A percentile compares a stretch with the other conserved stretches of the same genome.
These are phyloP conservation scores for Diversispora epigaea DNA, from an alignment of 192 early-diverging fungal species.

Conservation along the genomic window DNA sequence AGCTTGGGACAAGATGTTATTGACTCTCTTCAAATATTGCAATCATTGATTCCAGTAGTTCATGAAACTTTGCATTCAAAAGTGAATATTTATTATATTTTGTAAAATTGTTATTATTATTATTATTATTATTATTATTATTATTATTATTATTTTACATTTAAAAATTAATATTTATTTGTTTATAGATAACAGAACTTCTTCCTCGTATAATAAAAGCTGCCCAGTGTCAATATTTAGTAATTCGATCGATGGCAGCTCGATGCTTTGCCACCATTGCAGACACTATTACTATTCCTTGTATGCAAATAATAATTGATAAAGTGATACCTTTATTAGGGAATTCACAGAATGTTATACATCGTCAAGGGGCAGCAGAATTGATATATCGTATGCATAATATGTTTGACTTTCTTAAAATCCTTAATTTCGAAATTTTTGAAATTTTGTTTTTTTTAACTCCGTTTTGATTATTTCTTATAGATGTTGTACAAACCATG, in stretches of 20 bases:
- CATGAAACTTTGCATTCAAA: constrained; percentile 48
- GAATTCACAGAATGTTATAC: constrained; percentile 60
- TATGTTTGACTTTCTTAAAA: no score
- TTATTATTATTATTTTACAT: background rate
- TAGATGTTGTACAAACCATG: constrained; percentile 76
- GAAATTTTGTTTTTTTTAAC: no score
- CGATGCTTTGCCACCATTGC: constrained; percentile 75
- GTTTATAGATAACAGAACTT: constrained; percentile 49
- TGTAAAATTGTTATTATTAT: background rate
- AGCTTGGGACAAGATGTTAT: constrained; percentile 66
- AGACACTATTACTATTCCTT: constrained; percentile 60
- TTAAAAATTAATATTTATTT: background rate
- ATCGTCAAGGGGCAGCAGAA: constrained; percentile 90
- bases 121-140: no score
- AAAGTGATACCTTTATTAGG: constrained; percentile 74
- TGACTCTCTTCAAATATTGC: constrained; percentile 73
- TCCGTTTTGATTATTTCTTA: no score
- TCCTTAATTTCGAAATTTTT: no score
- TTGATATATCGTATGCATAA: constrained; percentile 36
- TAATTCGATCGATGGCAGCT: constrained; percentile 78
- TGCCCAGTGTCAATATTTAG: constrained; percentile 64
- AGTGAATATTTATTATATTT: constrained; percentile 20
- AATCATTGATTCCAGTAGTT: constrained; percentile 63
- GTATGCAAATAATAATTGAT: constrained; percentile 83
- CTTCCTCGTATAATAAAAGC: constrained; percentile 66